Base-by-base conservation (phyloP, 306 rosid species). In the Astragalus glycyphyllos region DNA sequence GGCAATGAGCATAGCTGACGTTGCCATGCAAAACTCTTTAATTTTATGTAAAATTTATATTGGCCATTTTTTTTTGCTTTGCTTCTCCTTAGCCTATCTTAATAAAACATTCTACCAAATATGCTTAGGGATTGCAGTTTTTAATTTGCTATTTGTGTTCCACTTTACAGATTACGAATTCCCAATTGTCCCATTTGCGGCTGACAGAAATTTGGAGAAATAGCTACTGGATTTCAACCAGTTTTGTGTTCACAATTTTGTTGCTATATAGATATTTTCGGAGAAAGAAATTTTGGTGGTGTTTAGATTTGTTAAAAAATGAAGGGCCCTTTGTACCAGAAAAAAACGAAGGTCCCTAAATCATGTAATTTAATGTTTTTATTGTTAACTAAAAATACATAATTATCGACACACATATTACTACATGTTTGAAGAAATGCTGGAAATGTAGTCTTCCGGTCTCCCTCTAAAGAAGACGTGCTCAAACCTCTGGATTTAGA, bases 341-440 rank as follows among this genome's bases (percentile, higher is more conserved):
- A 44, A 70, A 40, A 57, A 74, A 16, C 40, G 56, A 17, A 15
- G 5, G 13, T 56, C 44, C 69, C 17, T 26, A 65, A 54, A 48
- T 69, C 44, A 69, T 69, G 75, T 73, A 73, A 45, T 79, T 38
- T 68, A 60, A 67, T 11, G 3, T n/a, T 58, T 65, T 50, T 61
- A 66, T 31, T 41, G 65, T 49, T 58, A 9, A 40, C 47, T 60
- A 58, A 69, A 65, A 40, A 15, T 71, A 17, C 65, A 65, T 48
- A 2, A 46, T 29, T 66, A 51, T 78, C 38, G 72, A 10, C 47
- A 59, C 65, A 35, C 46, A 54, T 23, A 23, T 69, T 60, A n/a
- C 58, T 57, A 37, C 7, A 42, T 26, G 41, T 40, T 63, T 63
- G 71, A 69, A 40, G 65, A 32, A 57, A 15, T 68, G 57, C 60